Evolutionary conservation across 164 flowering plant species (phyloP), one percentile per base, ranked within the genome.

Genomic region (Vitis rotundifolia): DNA sequence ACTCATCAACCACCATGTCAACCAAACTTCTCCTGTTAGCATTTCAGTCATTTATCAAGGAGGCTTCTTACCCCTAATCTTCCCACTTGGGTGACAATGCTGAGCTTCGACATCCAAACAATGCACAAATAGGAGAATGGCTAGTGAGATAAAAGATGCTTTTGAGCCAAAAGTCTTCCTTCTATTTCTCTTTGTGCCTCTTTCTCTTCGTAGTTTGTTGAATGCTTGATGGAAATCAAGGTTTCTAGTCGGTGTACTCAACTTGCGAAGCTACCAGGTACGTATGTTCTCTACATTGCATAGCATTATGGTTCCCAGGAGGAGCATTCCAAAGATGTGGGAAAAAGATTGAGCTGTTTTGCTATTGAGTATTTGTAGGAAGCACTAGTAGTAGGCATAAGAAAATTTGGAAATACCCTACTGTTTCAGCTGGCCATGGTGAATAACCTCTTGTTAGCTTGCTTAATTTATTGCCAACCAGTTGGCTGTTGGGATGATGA

Each of bases 1-100:
- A 73, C 54, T 77, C 73, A 26, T 73, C 73, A 0, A 73, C 71
- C 65, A 64, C 79, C 70, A 44, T 69, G 29, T 73, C 68, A 44
- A 19, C 52, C 57, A 72, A 66, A 14, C 66, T 72, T 26, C 53
- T 15, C 18, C 75, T 75, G 48, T 71, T 71, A 0, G 44, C 74
- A 22, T 16, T 54, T 7, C 54, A 51, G 14, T 51, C 26, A 22
- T 22, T 22, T 22, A 22, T 1, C 71, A 72, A 3, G 52, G 48
- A 18, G 79, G 81, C 3, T 63, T 56, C 1, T n/a, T 75, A 5
- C 81, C 81, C 19, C 29, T 80, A 0, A 80, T 56, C 2, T 12
- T 15, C 2, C 78, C 78, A 28, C 73, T 75, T 53, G 78, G 78
- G 9, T n/a, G 9, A 28, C 68, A 68, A 3, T 1, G 3, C 15